Conservation (phyloP, 352 stramenopile genomes). For the Globisporangium camurandrum region DNA sequence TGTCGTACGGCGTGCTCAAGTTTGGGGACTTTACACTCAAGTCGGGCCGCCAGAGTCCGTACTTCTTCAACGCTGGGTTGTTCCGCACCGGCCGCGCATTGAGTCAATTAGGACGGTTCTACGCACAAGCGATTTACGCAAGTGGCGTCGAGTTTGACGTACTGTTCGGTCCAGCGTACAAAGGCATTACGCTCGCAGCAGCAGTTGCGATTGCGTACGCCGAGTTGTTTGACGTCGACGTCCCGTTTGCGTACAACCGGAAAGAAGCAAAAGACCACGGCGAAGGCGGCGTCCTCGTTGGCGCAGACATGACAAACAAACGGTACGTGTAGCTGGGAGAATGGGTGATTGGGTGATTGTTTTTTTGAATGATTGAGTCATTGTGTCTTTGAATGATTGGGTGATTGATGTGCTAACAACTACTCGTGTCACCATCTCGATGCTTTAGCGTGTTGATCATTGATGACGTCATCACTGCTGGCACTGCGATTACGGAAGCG, state of each 20-base stretch:
- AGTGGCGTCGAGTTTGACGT: slow-evolving; percentile 96
- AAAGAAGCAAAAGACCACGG: slow-evolving; percentile 99
- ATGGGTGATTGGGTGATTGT: too few relatives aligned
- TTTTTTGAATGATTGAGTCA: too few relatives aligned
- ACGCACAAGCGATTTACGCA: slow-evolving; percentile 91
- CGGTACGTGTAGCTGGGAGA: too few relatives aligned
- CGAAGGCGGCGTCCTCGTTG: slow-evolving; percentile 95
- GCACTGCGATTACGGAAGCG: slow-evolving; percentile 96
- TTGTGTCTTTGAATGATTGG: neutral
- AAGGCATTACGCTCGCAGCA: slow-evolving; percentile 97
- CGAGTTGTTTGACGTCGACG: slow-evolving; percentile 86
- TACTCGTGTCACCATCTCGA: neutral
- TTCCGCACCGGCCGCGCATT: slow-evolving; percentile 94
- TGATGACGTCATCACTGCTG: slow-evolving; percentile 99
- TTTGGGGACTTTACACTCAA: slow-evolving; percentile 99
- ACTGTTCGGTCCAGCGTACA: slow-evolving; percentile 99
- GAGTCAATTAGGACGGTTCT: slow-evolving; percentile 90
- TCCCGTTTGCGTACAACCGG: slow-evolving; percentile 98
- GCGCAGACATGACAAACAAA: slow-evolving; percentile 92
- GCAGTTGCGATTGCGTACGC: slow-evolving; percentile 92
- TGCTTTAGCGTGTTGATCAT: slow-evolving; percentile 91
- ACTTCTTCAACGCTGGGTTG: slow-evolving; percentile 99
- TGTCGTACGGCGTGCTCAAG: slow-evolving; percentile 93
- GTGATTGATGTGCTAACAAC: neutral
- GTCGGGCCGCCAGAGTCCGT: slow-evolving; percentile 95